Base-by-base conservation (phyloP, 176 grass and related monocot species). In the Cenchrus purpureus region DNA sequence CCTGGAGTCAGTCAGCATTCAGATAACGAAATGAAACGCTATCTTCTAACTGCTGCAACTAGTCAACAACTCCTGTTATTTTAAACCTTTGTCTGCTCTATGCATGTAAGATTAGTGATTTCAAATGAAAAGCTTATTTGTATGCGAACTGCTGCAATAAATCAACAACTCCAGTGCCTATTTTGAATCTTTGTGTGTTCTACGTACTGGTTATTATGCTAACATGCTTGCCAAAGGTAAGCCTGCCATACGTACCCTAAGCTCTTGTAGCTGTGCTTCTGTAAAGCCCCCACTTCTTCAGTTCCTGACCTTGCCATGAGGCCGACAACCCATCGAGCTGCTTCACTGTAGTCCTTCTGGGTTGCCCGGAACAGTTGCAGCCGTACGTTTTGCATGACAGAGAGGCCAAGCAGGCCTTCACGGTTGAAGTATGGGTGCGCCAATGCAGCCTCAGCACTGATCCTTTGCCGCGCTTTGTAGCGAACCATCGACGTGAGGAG, bases 231-330 rank as follows among this genome's bases (percentile, higher is more conserved):
- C 48, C 58, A 25, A 25, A 62, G 29, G 69, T 13, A 19, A 74
- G 32, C 17, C 29, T 46, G n/a, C 34, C 34, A 31, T 22, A 20
- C 53, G 49, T 89, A 96, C 97, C 90, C 90, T 86, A 65, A 99
- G 90, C 50, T 99, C 90, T 79, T 96, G 93, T 64, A 99, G 97
- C 10, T 99, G 97, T 28, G 97, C 93, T 86, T 99, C 97, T n/a
- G 97, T 99, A 83, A 99, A 99, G n/a, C 97, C 97, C 4, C 97
- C 11, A n/a, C 90, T 2, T 79, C 59, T 75, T 92, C 84, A n/a
- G 97, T 96, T 78, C 97, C 97, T 28, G 91, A 94, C 55, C 72
- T 94, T 17, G 97, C 97, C 97, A 99, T 99, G 29, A 92, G 90
- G 28, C 91, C 68, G 5, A 91, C 17, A 50, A 99, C 59, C 97